Conservation (phyloP, 176 grass and related monocot species). For the Aegilops bicornis region DNA sequence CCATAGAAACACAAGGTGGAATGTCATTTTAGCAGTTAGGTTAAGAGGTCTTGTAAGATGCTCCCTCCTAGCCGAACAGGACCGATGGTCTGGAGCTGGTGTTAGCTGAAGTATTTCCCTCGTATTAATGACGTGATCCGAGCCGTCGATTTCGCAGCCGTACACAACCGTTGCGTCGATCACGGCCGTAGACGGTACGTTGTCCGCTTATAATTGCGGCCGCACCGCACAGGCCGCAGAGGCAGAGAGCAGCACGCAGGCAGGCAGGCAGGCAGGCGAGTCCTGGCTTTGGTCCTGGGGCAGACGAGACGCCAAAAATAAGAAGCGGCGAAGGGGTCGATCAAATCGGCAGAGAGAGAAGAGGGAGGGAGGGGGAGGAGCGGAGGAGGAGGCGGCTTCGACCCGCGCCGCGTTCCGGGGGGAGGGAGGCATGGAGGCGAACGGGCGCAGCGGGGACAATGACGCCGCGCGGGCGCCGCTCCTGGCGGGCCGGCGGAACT, state of each 20-base stretch:
- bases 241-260: not conserved
- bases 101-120: not conserved
- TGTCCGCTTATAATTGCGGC: not conserved
- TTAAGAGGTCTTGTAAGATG: no score
- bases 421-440: constrained; percentile 29
- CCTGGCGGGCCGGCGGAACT: constrained; percentile 52
- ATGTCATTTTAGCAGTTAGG: no score
- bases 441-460: constrained; percentile 17
- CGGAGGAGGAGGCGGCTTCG: not conserved
- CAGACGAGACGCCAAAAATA: constrained; percentile 11
- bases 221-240: not conserved
- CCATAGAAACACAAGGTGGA: no score
- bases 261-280: not conserved
- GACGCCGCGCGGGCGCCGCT: constrained; percentile 48
- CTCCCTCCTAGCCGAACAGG: not conserved
- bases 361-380: not conserved
- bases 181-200: not conserved
- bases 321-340: constrained; percentile 11
- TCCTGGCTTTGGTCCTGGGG: not conserved
- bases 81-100: not conserved
- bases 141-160: not conserved
- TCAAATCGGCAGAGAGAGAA: not conserved
- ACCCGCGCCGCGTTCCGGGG: not conserved
- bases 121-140: not conserved
- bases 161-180: not conserved